These are phyloP conservation scores for Fraxinus excelsior DNA, from an alignment of 257 asterid genomes.

Conservation along the genomic window DNA sequence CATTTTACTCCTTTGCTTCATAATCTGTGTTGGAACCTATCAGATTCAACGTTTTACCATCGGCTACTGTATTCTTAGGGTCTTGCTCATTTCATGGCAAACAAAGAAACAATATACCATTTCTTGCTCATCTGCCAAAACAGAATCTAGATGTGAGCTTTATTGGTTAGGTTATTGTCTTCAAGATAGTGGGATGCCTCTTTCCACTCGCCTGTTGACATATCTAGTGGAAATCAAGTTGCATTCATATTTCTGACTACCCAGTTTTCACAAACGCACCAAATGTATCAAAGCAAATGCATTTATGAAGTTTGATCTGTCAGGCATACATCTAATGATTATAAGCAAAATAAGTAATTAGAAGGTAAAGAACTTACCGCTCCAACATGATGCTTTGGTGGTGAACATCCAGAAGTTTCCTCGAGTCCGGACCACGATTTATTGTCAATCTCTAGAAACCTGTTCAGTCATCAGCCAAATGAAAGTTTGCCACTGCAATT, in stretches of 20 bases:
- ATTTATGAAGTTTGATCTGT: background rate
- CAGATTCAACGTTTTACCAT: too few relatives aligned
- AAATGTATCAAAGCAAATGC: background rate
- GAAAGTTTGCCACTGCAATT: background rate
- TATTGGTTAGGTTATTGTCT: background rate
- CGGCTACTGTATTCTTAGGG: background rate
- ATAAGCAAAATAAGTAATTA: background rate
- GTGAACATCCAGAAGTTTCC: conserved; percentile 67
- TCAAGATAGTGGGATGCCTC: background rate
- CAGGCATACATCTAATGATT: background rate
- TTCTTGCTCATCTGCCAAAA: background rate
- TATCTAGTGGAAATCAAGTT: background rate
- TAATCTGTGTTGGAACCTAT: too few relatives aligned
- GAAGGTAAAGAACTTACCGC: conserved; percentile 51
- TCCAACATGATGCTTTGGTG: conserved; percentile 74
- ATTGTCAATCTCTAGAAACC: conserved; percentile 69
- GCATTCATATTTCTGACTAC: background rate
- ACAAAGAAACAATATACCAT: background rate
- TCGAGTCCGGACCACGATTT: conserved; percentile 82
- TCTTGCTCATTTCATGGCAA: background rate
- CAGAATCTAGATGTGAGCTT: background rate
- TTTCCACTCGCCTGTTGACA: background rate
- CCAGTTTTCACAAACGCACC: background rate
- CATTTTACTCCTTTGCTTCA: too few relatives aligned
- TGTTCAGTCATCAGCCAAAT: conserved; percentile 21